Evolutionary conservation across 306 rosid species (phyloP), one percentile per base, ranked within the genome.

Genomic region (Cucurbita argyrosperma): DNA sequence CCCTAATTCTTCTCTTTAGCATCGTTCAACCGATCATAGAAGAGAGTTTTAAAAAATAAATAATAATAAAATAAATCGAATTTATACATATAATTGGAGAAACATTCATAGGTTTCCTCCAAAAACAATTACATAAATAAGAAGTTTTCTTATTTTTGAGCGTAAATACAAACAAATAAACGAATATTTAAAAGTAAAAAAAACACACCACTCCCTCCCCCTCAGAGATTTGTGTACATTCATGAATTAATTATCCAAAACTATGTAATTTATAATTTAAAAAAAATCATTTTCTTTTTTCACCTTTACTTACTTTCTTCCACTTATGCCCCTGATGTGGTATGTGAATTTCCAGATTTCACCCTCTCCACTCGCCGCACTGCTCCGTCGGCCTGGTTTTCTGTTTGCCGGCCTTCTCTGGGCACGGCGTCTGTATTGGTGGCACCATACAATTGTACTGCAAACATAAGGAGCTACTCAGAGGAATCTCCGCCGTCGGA

Each of bases 381-480:
- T 95, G 99, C 14, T 82, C n/a, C 13, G 79, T 85, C 1, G 99
- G 99, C 71, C 99, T 76, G 0, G 92, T 73, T 69, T 78, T 95
- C 91, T 89, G 88, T 0, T 65, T 88, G 7, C 99, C 99, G 3
- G 96, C 87, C 71, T 82, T 83, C 58, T 85, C 79, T 9, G 99
- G 99, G 80, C 99, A 95, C 1, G 96, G 95, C 8, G 96, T 77
- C 84, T 82, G 85, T 42, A 95, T 75, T 76, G 97, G 99, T 5
- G 93, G 97, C 53, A 95, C 96, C 99, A 95, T 91, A 35, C 99
- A 95, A 15, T 95, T 95, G n/a, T 91, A 95, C 88, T 95, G 96
- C 15, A 95, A 84, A 81, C 99, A 95, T 85, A 95, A 49, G 8
- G 96, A 88, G 50, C 90, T 91, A 76, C 97, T 91, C 63, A 84